Base-by-base conservation (phyloP, 2,329 filamentous ascomycete genomes). In the Verruconis gallopava region DNA sequence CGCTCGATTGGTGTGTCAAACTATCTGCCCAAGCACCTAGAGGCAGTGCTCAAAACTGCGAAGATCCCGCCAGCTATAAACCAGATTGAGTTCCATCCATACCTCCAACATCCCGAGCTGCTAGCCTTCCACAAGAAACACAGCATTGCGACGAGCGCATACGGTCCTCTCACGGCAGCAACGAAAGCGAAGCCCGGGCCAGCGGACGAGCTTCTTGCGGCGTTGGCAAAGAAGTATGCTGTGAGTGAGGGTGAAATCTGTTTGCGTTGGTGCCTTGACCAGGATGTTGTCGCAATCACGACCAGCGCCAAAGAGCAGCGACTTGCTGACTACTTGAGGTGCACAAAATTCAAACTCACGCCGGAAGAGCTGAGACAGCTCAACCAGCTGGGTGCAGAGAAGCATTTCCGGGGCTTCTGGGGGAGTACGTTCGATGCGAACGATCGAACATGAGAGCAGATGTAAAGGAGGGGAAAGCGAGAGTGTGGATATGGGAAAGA, bases 11-110 rank as follows among this genome's bases (percentile, higher is more conserved):
- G 75, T 17, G 74, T 79, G 17, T 77, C 72, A 43, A 79, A 76
- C 56, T 80, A 69, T 55, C 57, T 71, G 4, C 64, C 68, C 18
- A 54, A 59, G 17, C 69, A 79, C 45, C 60, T 79, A 14, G 65
- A 74, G 36, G 64, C 66, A 9, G 67, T 72, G 15, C 58, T 74
- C 40, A 66, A 67, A 42, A 65, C 62, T 0, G 69, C 71, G n/a
- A 68, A 61, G 30, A 64, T 76, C 9, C 60, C 65, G 1, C 78
- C 78, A 1, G 73, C 73, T 2, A 70, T 72, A 50, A 81, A 82
- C 59, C 78, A 82, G 60, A 75, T 82, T 48, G 78, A 82, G 55
- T 75, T 75, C 40, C 77, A 82, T 55, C 76, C 78, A 2, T 79
- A 79, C 51, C 65, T 82, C 9, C 78, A 80, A 54, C 78, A 75